Percentiles rank a stretch among this genome's conserved stretches.
Evolutionary conservation across 2,329 filamentous ascomycete species (phyloP).

Genomic region (Dactylellina cionopaga): DNA sequence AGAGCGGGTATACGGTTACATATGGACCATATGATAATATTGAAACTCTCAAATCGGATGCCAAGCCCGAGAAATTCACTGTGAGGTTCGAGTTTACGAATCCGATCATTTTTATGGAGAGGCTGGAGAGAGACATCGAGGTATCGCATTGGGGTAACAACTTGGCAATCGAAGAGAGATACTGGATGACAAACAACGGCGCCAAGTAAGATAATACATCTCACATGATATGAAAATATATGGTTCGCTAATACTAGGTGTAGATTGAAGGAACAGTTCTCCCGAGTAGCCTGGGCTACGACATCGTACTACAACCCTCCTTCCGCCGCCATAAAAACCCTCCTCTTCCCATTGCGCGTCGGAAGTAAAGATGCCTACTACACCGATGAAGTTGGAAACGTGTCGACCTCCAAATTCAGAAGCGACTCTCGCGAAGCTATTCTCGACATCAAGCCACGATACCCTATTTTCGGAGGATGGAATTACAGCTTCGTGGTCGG

Average conservation of each 20-base stretch:
- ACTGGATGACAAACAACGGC: constrained; percentile 85
- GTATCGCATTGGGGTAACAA: constrained; percentile 99
- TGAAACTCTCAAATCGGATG: constrained; percentile 63
- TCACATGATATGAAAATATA: neutral
- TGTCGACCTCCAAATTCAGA: constrained; percentile 90
- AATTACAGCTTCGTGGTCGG: constrained; percentile 97
- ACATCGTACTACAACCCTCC: constrained; percentile 79
- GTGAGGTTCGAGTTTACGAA: constrained; percentile 96
- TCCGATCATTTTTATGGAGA: constrained; percentile 80
- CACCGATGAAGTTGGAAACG: constrained; percentile 94
- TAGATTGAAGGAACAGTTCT: constrained; percentile 74
- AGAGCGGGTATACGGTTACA: constrained; percentile 83
- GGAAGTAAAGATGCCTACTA: constrained; percentile 92
- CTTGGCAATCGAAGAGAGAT: constrained; percentile 91
- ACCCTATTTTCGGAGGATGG: constrained; percentile 97
- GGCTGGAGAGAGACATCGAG: constrained; percentile 89
- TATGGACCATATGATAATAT: constrained; percentile 81
- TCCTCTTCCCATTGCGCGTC: constrained; percentile 80
- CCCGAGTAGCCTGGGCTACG: constrained; percentile 78
- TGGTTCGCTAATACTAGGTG: constrained; percentile 61
- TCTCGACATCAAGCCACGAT: constrained; percentile 90
- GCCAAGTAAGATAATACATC: constrained; percentile 67
- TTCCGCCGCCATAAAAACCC: constrained; percentile 79
- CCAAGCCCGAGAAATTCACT: constrained; percentile 71
- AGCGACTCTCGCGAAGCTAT: constrained; percentile 79